phyloP scores from a whole-genome alignment of 2,329 filamentous ascomycete genomes.

The Paracoccidioides brasiliensis region DNA sequence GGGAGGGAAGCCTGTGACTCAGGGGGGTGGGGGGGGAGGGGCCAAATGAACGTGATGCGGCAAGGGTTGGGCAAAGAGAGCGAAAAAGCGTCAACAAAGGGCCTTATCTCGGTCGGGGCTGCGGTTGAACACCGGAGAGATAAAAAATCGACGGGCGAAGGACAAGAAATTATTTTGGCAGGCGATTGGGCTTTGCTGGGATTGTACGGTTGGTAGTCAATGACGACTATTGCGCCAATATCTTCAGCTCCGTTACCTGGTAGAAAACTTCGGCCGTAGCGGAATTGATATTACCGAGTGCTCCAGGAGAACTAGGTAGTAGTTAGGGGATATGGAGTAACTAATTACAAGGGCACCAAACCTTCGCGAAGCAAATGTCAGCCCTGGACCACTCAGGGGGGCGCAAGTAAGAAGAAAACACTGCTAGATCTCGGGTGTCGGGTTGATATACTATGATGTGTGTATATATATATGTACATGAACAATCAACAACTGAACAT shows the following conservation, averaged over 20 bases:
- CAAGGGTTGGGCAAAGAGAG: background rate
- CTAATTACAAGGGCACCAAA: too few species aligned
- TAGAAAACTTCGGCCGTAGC: background rate
- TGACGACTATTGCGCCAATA: background rate
- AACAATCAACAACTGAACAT: too few species aligned
- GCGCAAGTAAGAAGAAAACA: too few species aligned
- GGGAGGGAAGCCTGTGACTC: slow-evolving; percentile 4
- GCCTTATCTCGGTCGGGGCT: background rate
- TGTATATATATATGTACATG: too few species aligned
- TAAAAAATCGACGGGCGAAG: too few species aligned
- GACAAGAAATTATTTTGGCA: background rate
- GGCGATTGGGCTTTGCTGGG: background rate
- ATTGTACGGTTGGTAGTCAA: background rate
- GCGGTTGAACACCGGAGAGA: background rate
- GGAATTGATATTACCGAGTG: background rate
- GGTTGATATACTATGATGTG: too few species aligned
- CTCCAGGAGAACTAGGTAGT: too few species aligned
- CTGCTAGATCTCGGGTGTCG: too few species aligned
- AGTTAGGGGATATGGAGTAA: too few species aligned
- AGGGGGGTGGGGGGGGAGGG: background rate
- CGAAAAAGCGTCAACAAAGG: background rate
- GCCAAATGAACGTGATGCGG: background rate
- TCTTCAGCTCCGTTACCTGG: background rate
- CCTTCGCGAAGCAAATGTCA: too few species aligned
- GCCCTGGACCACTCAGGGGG: too few species aligned